A percentile compares a stretch with the other conserved stretches of the same genome.
phyloP scores from a whole-genome alignment of 441 rosid species.

The Capsella rubella region DNA sequence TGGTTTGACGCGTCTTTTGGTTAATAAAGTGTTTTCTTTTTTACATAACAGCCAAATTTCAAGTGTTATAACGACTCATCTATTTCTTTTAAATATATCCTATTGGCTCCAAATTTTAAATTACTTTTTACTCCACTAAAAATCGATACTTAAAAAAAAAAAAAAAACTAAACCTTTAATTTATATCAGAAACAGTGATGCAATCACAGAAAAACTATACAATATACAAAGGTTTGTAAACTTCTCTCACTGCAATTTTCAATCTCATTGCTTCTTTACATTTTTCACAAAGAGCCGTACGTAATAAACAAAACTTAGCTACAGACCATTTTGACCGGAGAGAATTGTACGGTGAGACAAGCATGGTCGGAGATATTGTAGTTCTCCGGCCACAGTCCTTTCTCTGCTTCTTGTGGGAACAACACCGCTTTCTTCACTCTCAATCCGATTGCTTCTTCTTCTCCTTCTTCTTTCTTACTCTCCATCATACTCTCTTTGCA shows the following conservation, averaged over 20 bases:
- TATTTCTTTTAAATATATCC: not conserved
- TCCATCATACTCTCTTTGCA: constrained; percentile 36
- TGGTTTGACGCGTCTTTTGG: not conserved
- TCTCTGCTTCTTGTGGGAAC: constrained; percentile 87
- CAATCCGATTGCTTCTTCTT: constrained; percentile 67
- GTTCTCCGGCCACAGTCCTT: constrained; percentile 87
- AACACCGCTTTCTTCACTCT: constrained; percentile 76
- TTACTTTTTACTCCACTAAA: not conserved
- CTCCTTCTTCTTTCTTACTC: constrained; percentile 31
- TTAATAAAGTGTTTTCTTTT: not conserved
- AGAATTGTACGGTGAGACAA: constrained; percentile 82
- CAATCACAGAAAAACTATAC: constrained; percentile 29
- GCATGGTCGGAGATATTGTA: constrained; percentile 94
- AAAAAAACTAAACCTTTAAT: not conserved
- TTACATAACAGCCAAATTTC: not conserved
- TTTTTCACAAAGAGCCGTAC: not conserved
- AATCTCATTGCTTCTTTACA: constrained; percentile 16
- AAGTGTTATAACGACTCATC: constrained; percentile 16
- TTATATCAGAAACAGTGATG: not conserved
- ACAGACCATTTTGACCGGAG: constrained; percentile 67
- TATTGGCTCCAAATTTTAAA: not conserved
- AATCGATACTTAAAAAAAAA: not conserved
- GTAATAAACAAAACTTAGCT: constrained; percentile 27
- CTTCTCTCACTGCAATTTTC: not conserved
- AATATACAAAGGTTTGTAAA: not conserved